phyloP scores from a whole-genome alignment of 1,284 basidiomycete species.

The Heimioporus retisporus region DNA sequence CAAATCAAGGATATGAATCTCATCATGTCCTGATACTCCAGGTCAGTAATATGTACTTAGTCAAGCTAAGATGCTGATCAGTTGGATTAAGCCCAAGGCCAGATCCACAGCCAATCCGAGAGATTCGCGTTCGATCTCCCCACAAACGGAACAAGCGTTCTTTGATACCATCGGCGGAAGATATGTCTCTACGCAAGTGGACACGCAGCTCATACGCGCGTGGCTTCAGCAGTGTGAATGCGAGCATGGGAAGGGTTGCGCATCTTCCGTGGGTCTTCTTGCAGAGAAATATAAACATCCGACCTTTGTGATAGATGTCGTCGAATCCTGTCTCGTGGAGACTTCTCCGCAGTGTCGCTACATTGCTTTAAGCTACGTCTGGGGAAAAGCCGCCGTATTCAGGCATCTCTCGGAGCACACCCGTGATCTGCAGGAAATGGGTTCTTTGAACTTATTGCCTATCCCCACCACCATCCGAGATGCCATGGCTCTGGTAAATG shows the following conservation, averaged over 20 bases:
- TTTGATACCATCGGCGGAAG: slow-evolving; percentile 26
- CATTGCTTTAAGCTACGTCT: slow-evolving; percentile 33
- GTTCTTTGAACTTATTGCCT: slow-evolving; percentile 15
- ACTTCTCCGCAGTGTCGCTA: slow-evolving; percentile 30
- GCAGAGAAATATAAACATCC: not conserved
- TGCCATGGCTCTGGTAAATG: slow-evolving; percentile 26
- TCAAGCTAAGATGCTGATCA: slow-evolving; percentile 2
- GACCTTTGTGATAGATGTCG: slow-evolving; percentile 28
- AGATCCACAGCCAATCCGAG: not conserved
- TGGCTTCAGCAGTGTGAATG: slow-evolving; percentile 32
- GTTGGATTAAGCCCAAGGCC: slow-evolving; percentile 19
- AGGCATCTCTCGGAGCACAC: slow-evolving; percentile 25
- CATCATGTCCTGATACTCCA: slow-evolving; percentile 22
- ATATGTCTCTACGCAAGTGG: slow-evolving; percentile 11
- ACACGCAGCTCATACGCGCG: slow-evolving; percentile 19
- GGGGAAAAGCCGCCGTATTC: slow-evolving; percentile 26
- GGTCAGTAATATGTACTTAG: slow-evolving; percentile 8
- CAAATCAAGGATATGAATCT: not conserved
- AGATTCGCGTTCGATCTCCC: not conserved
- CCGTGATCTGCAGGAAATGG: slow-evolving; percentile 14
- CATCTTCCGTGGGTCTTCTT: slow-evolving; percentile 1
- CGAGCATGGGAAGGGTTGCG: slow-evolving; percentile 19
- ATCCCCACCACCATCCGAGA: slow-evolving; percentile 34
- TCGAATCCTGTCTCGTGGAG: slow-evolving; percentile 24
- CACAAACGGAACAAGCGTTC: slow-evolving; percentile 15